Evolutionary conservation across 2,329 filamentous ascomycete genomes (phyloP).

Genomic region (Ceratocystis cacaofunesta): DNA sequence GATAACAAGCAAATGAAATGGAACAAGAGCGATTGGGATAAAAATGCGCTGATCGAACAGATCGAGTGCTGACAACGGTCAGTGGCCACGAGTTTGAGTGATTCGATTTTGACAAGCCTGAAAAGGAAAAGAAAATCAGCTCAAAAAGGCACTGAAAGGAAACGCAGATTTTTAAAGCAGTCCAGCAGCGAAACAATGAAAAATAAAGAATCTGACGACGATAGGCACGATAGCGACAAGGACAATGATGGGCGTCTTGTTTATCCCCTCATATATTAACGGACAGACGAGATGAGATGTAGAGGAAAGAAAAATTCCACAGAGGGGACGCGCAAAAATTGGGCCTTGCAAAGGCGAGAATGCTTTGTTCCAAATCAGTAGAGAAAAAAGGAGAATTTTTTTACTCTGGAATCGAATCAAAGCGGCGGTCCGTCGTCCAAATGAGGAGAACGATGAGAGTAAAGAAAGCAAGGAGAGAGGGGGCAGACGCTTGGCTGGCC

Average conservation of each 20-base stretch:
- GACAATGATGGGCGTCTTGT: not conserved
- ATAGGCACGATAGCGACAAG: not conserved
- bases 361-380: not conserved
- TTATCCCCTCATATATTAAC: not conserved
- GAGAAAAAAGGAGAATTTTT: not conserved
- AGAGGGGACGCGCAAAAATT: not conserved
- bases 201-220: not conserved
- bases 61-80: not conserved
- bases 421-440: not conserved
- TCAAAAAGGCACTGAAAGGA: not conserved
- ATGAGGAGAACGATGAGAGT: not conserved
- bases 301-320: not conserved
- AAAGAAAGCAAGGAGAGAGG: constrained; percentile 2
- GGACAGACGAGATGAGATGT: not conserved
- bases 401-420: not conserved
- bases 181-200: not conserved
- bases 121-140: not conserved
- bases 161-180: no score
- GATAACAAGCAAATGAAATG: not conserved
- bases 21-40: not conserved
- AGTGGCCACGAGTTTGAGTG: not conserved
- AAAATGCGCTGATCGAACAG: not conserved
- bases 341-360: not conserved
- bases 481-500: not conserved
- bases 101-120: not conserved